These are phyloP conservation scores for Heritiera littoralis DNA, from an alignment of 345 rosid species.

Conservation along the genomic window DNA sequence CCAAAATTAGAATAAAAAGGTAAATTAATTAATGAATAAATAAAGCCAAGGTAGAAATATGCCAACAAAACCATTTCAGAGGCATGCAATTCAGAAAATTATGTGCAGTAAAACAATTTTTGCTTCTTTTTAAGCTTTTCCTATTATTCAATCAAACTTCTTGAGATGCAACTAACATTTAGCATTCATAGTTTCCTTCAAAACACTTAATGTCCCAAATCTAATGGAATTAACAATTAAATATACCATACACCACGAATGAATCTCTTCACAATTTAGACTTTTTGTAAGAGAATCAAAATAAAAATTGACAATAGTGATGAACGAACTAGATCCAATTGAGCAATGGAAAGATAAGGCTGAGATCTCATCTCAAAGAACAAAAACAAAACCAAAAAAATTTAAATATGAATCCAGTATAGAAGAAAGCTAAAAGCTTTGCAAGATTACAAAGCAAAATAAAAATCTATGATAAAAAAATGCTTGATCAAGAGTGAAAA, in stretches of 20 bases:
- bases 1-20: too few species aligned
- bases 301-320: neutral
- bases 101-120: neutral
- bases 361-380: slow-evolving; percentile 19
- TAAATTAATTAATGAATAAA: too few species aligned
- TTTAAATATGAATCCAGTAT: neutral
- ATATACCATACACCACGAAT: neutral
- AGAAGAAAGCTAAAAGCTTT: neutral
- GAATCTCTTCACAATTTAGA: neutral
- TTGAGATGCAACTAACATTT: neutral
- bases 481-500: slow-evolving; percentile 12
- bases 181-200: slow-evolving; percentile 1
- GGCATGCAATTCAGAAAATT: neutral
- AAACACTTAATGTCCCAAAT: neutral
- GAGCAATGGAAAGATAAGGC: neutral
- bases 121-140: neutral
- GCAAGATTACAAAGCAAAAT: neutral
- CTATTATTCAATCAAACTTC: neutral
- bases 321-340: slow-evolving; percentile 32
- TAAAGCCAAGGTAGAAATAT: neutral
- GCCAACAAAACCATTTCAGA: neutral
- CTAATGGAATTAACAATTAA: neutral
- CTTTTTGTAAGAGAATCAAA: neutral
- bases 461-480: neutral
- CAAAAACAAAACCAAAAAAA: neutral